phyloP scores from a whole-genome alignment of 495 filamentous ascomycete species.

The Penicillium arizonense region DNA sequence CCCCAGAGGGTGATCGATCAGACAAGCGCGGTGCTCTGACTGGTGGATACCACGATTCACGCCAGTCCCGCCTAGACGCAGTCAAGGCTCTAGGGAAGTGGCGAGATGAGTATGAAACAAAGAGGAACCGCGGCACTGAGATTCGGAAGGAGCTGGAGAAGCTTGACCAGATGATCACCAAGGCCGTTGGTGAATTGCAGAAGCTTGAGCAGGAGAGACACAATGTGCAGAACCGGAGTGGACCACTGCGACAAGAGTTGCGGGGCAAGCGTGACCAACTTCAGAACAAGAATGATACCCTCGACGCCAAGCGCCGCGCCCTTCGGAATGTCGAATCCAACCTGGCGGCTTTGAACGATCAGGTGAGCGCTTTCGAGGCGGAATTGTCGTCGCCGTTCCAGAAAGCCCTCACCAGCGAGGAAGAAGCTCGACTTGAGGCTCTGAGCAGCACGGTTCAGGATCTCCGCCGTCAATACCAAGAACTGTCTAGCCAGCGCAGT shows the following conservation, averaged over 20 bases:
- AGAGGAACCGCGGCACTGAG: constrained; percentile 54
- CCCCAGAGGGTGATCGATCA: constrained; percentile 86
- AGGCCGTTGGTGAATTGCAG: constrained; percentile 73
- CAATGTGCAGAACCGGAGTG: constrained; percentile 80
- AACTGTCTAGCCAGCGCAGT: constrained; percentile 67
- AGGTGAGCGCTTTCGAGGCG: constrained; percentile 67
- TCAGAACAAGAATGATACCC: constrained; percentile 68
- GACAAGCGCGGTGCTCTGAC: constrained; percentile 94
- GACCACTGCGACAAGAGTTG: constrained; percentile 72
- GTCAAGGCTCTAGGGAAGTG: constrained; percentile 73
- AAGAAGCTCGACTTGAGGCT: constrained; percentile 76
- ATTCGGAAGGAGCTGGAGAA: constrained; percentile 66
- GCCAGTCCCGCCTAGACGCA: constrained; percentile 78
- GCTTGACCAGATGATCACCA: constrained; percentile 84
- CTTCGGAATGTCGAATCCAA: constrained; percentile 73
- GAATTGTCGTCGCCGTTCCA: constrained; percentile 88
- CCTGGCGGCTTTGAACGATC: constrained; percentile 71
- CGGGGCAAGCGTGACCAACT: constrained; percentile 67
- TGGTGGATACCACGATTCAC: constrained; percentile 85
- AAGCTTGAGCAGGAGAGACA: constrained; percentile 76
- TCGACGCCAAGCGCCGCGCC: constrained; percentile 68
- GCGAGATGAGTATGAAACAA: constrained; percentile 70
- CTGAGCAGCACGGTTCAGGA: constrained; percentile 67
- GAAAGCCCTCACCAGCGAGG: constrained; percentile 77
- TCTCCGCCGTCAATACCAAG: constrained; percentile 69